Evolutionary conservation across 164 flowering plant species (phyloP).

Genomic region (Paratinospora sagittata): DNA sequence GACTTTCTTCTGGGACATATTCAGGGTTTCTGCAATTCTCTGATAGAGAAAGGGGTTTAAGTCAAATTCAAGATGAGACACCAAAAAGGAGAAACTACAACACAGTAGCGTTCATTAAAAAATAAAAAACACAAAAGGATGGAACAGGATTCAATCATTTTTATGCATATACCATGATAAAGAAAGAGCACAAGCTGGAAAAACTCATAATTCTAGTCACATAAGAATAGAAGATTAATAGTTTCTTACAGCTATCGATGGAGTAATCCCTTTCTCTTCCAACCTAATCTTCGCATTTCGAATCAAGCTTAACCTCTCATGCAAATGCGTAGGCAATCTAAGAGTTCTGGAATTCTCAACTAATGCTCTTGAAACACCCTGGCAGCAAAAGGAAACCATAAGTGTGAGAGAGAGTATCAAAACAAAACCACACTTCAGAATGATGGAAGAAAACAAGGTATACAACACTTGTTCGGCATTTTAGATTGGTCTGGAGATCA

Average conservation of each 20-base stretch:
- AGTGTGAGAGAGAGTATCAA: neutral
- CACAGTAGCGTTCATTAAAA: neutral
- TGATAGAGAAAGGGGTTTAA: slow-evolving; percentile 27
- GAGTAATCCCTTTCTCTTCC: slow-evolving; percentile 71
- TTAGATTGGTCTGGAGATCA: too few species aligned
- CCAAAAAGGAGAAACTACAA: neutral
- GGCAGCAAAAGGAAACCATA: slow-evolving; percentile 17
- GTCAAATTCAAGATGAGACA: slow-evolving; percentile 10
- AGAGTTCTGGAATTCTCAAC: slow-evolving; percentile 75
- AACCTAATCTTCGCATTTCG: slow-evolving; percentile 66
- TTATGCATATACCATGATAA: neutral
- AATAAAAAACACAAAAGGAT: neutral
- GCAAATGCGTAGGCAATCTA: slow-evolving; percentile 77
- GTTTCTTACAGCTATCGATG: slow-evolving; percentile 71
- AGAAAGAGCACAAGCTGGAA: neutral
- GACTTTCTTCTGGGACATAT: slow-evolving; percentile 84
- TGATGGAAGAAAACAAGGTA: neutral
- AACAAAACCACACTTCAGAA: neutral
- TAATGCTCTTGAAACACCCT: slow-evolving; percentile 90
- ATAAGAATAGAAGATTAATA: slow-evolving; percentile 7
- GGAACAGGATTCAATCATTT: neutral
- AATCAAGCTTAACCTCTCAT: slow-evolving; percentile 77
- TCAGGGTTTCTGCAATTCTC: slow-evolving; percentile 79
- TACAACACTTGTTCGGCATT: too few species aligned
- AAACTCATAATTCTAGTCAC: neutral